Conservation (phyloP, 441 rosid species). For the Breynia disticha region DNA sequence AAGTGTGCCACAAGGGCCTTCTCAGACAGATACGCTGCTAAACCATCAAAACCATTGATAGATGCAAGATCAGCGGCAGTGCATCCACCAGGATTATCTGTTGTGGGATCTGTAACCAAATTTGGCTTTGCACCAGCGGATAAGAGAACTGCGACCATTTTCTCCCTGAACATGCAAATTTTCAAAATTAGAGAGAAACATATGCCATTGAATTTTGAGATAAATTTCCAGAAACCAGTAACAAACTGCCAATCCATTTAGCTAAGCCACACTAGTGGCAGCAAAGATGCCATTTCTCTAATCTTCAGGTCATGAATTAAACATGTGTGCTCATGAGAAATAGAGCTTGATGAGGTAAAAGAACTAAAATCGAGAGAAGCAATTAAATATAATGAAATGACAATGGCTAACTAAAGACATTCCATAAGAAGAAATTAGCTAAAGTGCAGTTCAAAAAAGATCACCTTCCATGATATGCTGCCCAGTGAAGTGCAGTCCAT, state of each 20-base stretch:
- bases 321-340: no score
- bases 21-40: constrained; percentile 89
- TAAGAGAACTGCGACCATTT: constrained; percentile 88
- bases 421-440: background rate
- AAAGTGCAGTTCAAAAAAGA: constrained; percentile 1
- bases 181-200: constrained; percentile 9
- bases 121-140: constrained; percentile 90
- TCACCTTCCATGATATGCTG: constrained; percentile 80
- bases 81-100: constrained; percentile 62
- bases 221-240: background rate
- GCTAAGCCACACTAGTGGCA: no score
- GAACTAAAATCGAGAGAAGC: no score
- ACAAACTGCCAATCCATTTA: no score
- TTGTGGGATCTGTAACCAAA: constrained; percentile 87
- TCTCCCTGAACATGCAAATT: constrained; percentile 53
- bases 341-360: no score
- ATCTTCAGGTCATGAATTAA: no score
- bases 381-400: no score
- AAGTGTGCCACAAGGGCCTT: constrained; percentile 74
- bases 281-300: no score
- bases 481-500: constrained; percentile 99
- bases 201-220: background rate
- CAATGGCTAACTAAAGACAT: background rate
- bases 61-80: constrained; percentile 89
- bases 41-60: constrained; percentile 63